Percentiles rank a stretch among this genome's conserved stretches.
Conservation (phyloP, 768 basidiomycete genomes). For the Erythrobasidium yunnanense region DNA sequence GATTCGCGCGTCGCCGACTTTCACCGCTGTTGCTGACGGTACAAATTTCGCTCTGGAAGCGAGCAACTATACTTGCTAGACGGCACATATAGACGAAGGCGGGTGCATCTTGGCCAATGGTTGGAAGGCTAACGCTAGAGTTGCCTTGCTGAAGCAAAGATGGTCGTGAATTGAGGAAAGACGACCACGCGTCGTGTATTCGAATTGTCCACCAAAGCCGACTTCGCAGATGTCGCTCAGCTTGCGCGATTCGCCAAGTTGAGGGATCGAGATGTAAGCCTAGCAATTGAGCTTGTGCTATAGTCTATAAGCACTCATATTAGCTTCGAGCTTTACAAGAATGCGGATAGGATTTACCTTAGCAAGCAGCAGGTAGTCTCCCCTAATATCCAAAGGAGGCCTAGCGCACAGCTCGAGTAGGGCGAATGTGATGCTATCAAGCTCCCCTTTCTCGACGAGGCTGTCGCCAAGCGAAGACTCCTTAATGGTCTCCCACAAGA, state of each 20-base stretch:
- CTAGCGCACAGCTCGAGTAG: constrained; percentile 25
- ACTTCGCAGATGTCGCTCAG: constrained; percentile 21
- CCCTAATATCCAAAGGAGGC: constrained; percentile 18
- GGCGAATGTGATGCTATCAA: constrained; percentile 17
- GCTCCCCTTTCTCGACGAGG: neutral
- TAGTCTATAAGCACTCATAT: constrained; percentile 7
- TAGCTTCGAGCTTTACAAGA: neutral
- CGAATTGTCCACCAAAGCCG: constrained; percentile 28
- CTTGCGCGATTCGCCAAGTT: constrained; percentile 15
- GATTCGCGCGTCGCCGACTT: no score
- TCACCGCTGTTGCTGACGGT: no score
- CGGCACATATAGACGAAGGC: no score
- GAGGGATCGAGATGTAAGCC: constrained; percentile 28
- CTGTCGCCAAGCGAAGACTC: neutral
- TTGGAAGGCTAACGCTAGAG: constrained; percentile 9
- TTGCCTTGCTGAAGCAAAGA: constrained; percentile 28
- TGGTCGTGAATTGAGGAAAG: constrained; percentile 32
- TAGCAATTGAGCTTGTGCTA: constrained; percentile 31
- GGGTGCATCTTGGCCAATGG: no score
- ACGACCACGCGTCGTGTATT: constrained; percentile 32
- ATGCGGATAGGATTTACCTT: constrained; percentile 12
- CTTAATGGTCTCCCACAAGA: constrained; percentile 11
- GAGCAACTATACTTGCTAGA: no score
- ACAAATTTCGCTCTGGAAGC: no score
- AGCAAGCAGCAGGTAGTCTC: constrained; percentile 28